phyloP scores from a whole-genome alignment of 306 rosid genomes.

The Medicago truncatula region DNA sequence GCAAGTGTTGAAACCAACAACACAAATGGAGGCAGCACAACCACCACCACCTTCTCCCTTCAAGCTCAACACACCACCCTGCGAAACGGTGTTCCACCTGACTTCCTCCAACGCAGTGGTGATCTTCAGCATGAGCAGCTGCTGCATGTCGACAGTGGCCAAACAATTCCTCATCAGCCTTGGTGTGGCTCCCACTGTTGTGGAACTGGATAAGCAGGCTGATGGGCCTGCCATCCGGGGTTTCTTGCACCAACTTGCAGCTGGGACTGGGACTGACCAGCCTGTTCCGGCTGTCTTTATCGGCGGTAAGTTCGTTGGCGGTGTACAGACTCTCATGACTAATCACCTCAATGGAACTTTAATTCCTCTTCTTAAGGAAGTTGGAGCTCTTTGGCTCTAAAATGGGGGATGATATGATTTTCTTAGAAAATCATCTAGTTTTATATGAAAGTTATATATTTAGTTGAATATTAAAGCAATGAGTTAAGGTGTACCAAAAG shows the following conservation, averaged over 20 bases:
- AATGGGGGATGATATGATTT: background rate
- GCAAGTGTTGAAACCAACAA: background rate
- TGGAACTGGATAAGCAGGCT: background rate
- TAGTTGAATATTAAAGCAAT: background rate
- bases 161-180: background rate
- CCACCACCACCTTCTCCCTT: background rate
- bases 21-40: background rate
- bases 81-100: background rate
- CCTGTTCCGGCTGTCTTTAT: background rate
- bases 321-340: background rate
- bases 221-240: background rate
- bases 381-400: constrained; percentile 14
- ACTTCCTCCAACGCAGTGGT: background rate
- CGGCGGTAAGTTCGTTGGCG: constrained; percentile 12
- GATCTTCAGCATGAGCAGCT: background rate
- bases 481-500: background rate
- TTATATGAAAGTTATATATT: background rate
- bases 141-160: background rate
- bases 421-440: background rate
- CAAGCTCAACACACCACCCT: background rate
- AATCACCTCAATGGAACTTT: constrained; percentile 4
- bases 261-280: background rate
- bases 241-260: background rate
- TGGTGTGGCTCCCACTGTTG: background rate
- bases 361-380: constrained; percentile 17